Base-by-base conservation (phyloP, 2,329 filamentous ascomycete species). In the Clarireedia monteithiana region DNA sequence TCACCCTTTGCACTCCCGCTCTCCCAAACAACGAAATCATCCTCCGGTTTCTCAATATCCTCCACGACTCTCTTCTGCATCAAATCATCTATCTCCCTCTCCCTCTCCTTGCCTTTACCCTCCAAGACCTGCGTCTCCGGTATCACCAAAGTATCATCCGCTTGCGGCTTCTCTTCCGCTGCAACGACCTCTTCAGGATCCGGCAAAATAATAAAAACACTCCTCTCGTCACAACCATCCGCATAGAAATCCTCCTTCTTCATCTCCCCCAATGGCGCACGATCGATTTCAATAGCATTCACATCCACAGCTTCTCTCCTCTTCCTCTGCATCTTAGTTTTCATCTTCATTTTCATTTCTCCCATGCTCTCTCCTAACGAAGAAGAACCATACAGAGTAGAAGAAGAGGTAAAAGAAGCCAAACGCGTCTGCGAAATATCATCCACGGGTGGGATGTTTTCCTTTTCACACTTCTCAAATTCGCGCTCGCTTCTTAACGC, bases 361-460 rank as follows among this genome's bases (percentile, higher is more conserved):
- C 34, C 24, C 24, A 56, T 23, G 27, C 27, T 30, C 27, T 10
- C 27, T 30, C 7, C 27, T 30, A 4, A 30, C 5, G 26, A 27
- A 27, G 5, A 27, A 30, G 20, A 20, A 20, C 20, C 20, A 4
- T 46, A 24, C 17, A 23, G n/a, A 36, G 14, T 49, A 17, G 53
- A 59, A 14, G 52, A 30, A 7, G 61, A 50, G 26, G 66, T 51
- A 15, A 56, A 48, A 17, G 60, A 56, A 17, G 67, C 59, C 30
- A 62, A 58, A 27, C 64, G 63, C 9, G 81, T 83, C 66, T 86
- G 79, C 27, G 80, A 82, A 40, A 86, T 70, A 47, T 88, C 84
- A 55, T 82, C 80, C 2, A 73, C 69, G 2, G 92, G 92, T 4
- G 92, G 88, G 17, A 96, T 83, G 68, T 99, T 99, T 75, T 99